A percentile compares a stretch with the other conserved stretches of the same genome.
phyloP scores from a whole-genome alignment of 1,139 yeast genomes.

The Arxiozyma slooffiae region DNA sequence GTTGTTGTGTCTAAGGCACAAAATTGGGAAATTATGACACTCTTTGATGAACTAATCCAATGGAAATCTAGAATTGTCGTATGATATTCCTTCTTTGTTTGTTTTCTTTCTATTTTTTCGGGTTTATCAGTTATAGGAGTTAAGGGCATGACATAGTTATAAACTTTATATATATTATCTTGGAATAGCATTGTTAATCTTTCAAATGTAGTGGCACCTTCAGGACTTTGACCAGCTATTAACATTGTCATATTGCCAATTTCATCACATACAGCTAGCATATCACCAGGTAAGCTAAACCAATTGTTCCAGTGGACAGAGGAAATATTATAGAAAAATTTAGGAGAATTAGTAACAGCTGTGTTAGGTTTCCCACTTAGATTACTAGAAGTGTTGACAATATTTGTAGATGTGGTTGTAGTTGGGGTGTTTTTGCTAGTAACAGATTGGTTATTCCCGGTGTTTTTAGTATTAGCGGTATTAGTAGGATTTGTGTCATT shows the following conservation, averaged over 20 bases:
- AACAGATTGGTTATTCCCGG: slow-evolving; percentile 1
- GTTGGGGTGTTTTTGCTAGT: slow-evolving; percentile 7
- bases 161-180: slow-evolving; percentile 29
- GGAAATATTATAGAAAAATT: slow-evolving; percentile 23
- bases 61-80: slow-evolving; percentile 27
- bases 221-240: slow-evolving; percentile 29
- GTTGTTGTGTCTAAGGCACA: slow-evolving; percentile 26
- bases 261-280: slow-evolving; percentile 31
- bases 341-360: slow-evolving; percentile 10
- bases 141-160: slow-evolving; percentile 25
- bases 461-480: background rate
- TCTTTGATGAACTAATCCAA: slow-evolving; percentile 30
- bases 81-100: slow-evolving; percentile 27
- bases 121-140: slow-evolving; percentile 9
- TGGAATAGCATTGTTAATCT: slow-evolving; percentile 29
- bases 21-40: slow-evolving; percentile 25
- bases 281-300: slow-evolving; percentile 30
- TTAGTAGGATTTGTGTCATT: background rate
- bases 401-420: slow-evolving; percentile 6
- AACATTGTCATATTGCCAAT: slow-evolving; percentile 30
- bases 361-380: slow-evolving; percentile 7
- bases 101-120: slow-evolving; percentile 22
- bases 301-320: slow-evolving; percentile 31
- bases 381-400: slow-evolving; percentile 1
- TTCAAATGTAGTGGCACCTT: slow-evolving; percentile 30